Conservation (phyloP, 495 filamentous ascomycete genomes). For the Recurvomyces mirabilis region DNA sequence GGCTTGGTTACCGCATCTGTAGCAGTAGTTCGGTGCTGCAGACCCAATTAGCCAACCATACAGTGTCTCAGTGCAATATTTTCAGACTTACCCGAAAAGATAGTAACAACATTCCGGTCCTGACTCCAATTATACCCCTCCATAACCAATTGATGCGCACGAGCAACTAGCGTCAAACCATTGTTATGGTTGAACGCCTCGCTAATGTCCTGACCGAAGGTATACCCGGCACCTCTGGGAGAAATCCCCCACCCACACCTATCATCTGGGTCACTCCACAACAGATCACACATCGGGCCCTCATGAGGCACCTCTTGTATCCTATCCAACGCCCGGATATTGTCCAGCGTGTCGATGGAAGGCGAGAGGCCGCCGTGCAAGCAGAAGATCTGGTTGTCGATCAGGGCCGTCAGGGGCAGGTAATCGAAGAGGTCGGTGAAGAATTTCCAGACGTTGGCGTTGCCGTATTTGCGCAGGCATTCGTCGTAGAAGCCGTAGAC, state of each 20-base stretch:
- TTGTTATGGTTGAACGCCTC: conserved; percentile 99
- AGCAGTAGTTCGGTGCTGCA: conserved; percentile 91
- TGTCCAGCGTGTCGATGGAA: conserved; percentile 95
- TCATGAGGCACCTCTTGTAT: conserved; percentile 99
- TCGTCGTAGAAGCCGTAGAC: conserved; percentile 98
- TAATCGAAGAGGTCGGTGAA: conserved; percentile 98
- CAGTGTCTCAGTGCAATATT: too few species aligned
- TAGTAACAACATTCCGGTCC: conserved; percentile 94
- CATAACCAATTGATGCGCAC: conserved; percentile 95
- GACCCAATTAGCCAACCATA: too few species aligned
- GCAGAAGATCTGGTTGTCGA: conserved; percentile 99
- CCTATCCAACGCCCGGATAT: conserved; percentile 87
- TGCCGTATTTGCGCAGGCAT: conserved; percentile 93
- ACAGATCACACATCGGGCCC: conserved; percentile 94
- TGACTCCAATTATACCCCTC: conserved; percentile 98
- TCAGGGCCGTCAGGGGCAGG: conserved; percentile 92
- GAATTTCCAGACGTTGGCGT: conserved; percentile 99
- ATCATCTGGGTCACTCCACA: conserved; percentile 98
- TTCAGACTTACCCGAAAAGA: conserved; percentile 93
- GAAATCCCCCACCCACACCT: conserved; percentile 98
- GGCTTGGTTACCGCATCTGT: conserved; percentile 95
- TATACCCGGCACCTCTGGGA: conserved; percentile 93
- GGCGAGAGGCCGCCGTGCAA: conserved; percentile 93
- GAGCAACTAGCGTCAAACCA: conserved; percentile 84
- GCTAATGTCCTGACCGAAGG: conserved; percentile 97